These are phyloP conservation scores for Hyaloscypha variabilis DNA, from an alignment of 495 filamentous ascomycete species.

Conservation along the genomic window DNA sequence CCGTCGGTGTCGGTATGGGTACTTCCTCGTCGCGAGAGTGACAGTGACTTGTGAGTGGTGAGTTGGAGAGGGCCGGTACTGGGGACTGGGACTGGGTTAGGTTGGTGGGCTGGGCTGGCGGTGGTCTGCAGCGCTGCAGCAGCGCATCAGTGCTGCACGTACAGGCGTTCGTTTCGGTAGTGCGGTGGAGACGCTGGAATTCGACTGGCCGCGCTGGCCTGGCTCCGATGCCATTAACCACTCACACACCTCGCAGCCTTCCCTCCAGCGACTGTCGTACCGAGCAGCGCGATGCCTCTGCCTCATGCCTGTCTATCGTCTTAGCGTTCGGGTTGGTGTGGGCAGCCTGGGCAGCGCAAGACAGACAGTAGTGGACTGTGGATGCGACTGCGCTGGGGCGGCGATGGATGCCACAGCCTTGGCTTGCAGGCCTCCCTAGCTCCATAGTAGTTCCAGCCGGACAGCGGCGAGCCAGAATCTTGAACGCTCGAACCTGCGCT, in stretches of 20 bases:
- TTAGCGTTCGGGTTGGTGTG: not conserved
- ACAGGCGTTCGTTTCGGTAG: conserved; percentile 14
- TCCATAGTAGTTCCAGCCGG: no score
- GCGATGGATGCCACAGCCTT: not conserved
- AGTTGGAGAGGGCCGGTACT: not conserved
- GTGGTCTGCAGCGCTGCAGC: not conserved
- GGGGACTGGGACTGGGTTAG: not conserved
- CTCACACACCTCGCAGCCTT: not conserved
- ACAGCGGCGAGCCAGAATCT: not conserved
- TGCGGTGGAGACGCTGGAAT: conserved; percentile 12
- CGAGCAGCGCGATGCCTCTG: not conserved
- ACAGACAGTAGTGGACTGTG: not conserved
- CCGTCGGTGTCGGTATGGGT: not conserved
- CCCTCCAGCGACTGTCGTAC: not conserved
- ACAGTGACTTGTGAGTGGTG: no score
- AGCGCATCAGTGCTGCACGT: conserved; percentile 7
- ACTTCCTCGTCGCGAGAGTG: not conserved
- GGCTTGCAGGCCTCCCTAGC: not conserved
- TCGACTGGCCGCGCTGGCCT: not conserved
- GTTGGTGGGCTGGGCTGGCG: not conserved
- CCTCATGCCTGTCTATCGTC: conserved; percentile 7
- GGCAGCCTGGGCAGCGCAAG: not conserved
- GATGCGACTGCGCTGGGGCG: not conserved
- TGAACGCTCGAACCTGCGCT: not conserved
- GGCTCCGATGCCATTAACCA: not conserved